Evolutionary conservation across 2,329 filamentous ascomycete genomes (phyloP).

Genomic region (Penicillium sp.): DNA sequence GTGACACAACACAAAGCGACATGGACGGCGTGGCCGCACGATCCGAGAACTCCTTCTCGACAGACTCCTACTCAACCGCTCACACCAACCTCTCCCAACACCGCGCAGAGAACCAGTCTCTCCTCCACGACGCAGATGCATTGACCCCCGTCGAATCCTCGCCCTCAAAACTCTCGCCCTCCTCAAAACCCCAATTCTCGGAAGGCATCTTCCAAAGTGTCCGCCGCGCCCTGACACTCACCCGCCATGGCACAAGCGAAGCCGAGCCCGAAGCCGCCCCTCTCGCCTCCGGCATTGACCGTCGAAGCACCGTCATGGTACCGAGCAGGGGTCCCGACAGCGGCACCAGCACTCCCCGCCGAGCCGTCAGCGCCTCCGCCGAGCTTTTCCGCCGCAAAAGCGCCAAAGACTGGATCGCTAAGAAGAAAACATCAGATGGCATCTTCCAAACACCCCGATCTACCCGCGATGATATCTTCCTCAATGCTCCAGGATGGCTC

Average conservation of each 20-base stretch:
- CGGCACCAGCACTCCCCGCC: conserved; percentile 33
- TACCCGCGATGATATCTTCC: conserved; percentile 26
- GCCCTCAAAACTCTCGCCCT: conserved; percentile 24
- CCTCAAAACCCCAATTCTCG: conserved; percentile 49
- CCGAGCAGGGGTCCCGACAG: conserved; percentile 5
- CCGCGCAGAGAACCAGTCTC: conserved; percentile 50
- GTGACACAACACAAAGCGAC: conserved; percentile 22
- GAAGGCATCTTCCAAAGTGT: conserved; percentile 69
- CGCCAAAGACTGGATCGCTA: conserved; percentile 50
- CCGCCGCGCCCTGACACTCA: conserved; percentile 56
- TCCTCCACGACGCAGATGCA: conserved; percentile 44
- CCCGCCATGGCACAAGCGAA: conserved; percentile 27
- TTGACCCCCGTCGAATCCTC: conserved; percentile 25
- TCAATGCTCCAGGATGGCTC: conserved; percentile 24
- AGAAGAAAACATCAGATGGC: conserved; percentile 24
- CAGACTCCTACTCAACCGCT: conserved; percentile 51
- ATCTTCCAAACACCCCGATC: conserved; percentile 14
- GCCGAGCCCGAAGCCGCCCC: conserved; percentile 16
- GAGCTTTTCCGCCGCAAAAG: conserved; percentile 49
- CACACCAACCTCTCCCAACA: conserved; percentile 47
- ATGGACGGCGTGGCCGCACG: conserved; percentile 24
- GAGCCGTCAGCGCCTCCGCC: conserved; percentile 48
- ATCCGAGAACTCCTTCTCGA: conserved; percentile 39
- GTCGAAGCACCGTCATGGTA: conserved; percentile 22
- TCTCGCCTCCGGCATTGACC: conserved; percentile 29